A percentile compares a stretch with the other conserved stretches of the same genome.
These are phyloP conservation scores for Chytridium lagenaria DNA, from an alignment of 371 early-diverging fungal genomes.

Conservation along the genomic window DNA sequence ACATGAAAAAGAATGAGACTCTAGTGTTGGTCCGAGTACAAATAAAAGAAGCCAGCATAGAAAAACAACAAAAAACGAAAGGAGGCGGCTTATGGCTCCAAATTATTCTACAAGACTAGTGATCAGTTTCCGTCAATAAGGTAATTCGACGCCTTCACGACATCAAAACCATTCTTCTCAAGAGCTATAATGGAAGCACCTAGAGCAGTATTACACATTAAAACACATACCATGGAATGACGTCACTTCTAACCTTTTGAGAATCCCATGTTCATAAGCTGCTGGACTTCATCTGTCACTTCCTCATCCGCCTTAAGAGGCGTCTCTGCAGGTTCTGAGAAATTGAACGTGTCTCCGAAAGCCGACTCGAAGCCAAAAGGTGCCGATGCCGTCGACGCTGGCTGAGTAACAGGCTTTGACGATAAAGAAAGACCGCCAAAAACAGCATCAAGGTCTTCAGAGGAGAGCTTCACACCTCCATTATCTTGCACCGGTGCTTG, in stretches of 20 bases:
- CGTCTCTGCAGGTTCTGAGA: neutral
- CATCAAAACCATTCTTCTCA: conserved; percentile 40
- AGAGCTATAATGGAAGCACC: conserved; percentile 27
- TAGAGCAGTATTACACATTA: conserved; percentile 15
- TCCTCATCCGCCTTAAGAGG: conserved; percentile 12
- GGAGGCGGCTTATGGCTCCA: neutral
- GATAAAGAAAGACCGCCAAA: conserved; percentile 14
- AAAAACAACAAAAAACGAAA: neutral
- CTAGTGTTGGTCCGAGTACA: no score
- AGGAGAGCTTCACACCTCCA: neutral
- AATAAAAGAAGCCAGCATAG: no score
- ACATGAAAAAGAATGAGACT: no score
- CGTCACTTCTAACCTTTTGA: conserved; percentile 48
- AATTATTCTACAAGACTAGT: neutral
- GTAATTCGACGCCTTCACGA: conserved; percentile 36
- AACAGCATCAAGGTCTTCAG: conserved; percentile 19
- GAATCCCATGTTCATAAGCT: conserved; percentile 45
- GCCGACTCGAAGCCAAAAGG: conserved; percentile 7
- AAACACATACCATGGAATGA: no score
- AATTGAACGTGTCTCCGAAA: neutral
- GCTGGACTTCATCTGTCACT: conserved; percentile 42
- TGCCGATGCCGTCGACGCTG: neutral
- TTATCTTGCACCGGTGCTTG: neutral
- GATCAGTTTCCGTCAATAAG: conserved; percentile 31
- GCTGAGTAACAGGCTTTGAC: neutral